A percentile compares a stretch with the other conserved stretches of the same genome.
phyloP scores from a whole-genome alignment of 2,329 filamentous ascomycete genomes.

The Simplicillium sp. region DNA sequence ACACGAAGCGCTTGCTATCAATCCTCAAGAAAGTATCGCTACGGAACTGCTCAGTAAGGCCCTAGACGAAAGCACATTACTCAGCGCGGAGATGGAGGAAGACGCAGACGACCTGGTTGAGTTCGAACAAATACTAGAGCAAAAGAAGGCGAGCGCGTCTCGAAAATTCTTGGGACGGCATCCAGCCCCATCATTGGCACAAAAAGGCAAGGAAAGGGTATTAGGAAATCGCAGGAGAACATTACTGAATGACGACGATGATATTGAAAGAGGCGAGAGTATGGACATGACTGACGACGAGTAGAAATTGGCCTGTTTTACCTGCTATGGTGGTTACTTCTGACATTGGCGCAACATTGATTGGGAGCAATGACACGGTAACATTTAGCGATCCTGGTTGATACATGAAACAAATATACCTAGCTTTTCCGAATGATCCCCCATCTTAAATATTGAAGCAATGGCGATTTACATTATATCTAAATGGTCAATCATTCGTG shows the following conservation, averaged over 20 bases:
- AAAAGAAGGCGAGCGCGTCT: slow-evolving; percentile 34
- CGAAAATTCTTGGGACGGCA: slow-evolving; percentile 22
- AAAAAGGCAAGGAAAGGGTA: slow-evolving; percentile 37
- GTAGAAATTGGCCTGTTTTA: slow-evolving; percentile 7
- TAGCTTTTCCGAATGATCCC: too few species aligned
- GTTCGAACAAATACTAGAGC: slow-evolving; percentile 43
- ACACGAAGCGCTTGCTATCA: slow-evolving; percentile 74
- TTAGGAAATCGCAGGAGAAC: slow-evolving; percentile 20
- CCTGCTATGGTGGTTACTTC: not conserved
- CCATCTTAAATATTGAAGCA: too few species aligned
- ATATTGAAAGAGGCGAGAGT: slow-evolving; percentile 30
- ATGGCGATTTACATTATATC: too few species aligned
- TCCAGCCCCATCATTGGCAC: slow-evolving; percentile 16
- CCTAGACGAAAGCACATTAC: slow-evolving; percentile 48
- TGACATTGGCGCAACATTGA: not conserved
- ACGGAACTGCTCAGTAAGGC: slow-evolving; percentile 70
- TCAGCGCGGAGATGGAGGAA: slow-evolving; percentile 34
- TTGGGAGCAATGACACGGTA: too few species aligned
- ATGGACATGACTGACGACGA: slow-evolving; percentile 51
- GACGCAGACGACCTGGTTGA: slow-evolving; percentile 34
- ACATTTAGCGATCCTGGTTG: too few species aligned
- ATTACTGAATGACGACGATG: slow-evolving; percentile 24
- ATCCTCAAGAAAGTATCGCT: slow-evolving; percentile 71
- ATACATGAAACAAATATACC: too few species aligned
- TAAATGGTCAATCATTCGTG: too few species aligned